Evolutionary conservation across 1,284 basidiomycete species (phyloP).

Genomic region (Moesziomyces globuligerus): DNA sequence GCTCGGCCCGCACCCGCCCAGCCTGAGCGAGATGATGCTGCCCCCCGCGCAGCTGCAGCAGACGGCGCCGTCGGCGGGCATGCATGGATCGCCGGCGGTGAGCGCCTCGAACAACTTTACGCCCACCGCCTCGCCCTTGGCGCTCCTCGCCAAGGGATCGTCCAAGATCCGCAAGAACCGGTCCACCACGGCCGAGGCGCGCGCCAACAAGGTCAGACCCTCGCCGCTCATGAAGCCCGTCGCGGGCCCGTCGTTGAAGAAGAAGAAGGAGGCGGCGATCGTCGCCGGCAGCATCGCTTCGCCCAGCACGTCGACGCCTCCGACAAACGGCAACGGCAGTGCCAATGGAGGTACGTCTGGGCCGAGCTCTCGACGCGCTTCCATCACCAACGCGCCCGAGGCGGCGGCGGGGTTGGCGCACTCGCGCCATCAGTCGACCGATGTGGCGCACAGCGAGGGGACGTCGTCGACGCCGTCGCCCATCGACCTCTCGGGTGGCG

Average conservation of each 20-base stretch:
- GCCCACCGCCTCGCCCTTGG: constrained; percentile 55
- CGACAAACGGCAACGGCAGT: constrained; percentile 19
- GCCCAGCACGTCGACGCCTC: constrained; percentile 21
- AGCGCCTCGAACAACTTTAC: constrained; percentile 37
- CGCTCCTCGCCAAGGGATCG: constrained; percentile 45
- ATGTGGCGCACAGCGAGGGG: constrained; percentile 56
- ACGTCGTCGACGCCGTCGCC: constrained; percentile 61
- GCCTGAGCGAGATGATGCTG: constrained; percentile 52
- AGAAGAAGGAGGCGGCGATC: constrained; percentile 33
- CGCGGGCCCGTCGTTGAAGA: constrained; percentile 33
- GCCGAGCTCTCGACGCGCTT: constrained; percentile 27
- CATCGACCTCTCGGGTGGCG: constrained; percentile 51
- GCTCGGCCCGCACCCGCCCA: constrained; percentile 69
- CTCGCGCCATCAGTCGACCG: constrained; percentile 46
- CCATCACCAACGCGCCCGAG: constrained; percentile 12
- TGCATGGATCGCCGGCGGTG: constrained; percentile 41
- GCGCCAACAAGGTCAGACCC: constrained; percentile 59
- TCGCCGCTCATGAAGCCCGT: constrained; percentile 65
- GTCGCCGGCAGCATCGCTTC: constrained; percentile 6
- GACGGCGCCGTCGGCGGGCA: constrained; percentile 61
- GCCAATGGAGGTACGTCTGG: constrained; percentile 16
- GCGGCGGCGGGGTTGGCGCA: constrained; percentile 8
- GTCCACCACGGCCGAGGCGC: constrained; percentile 55
- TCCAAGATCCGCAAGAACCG: constrained; percentile 56
- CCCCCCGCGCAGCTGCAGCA: constrained; percentile 50